These are phyloP conservation scores for Malassezia cuniculi DNA, from an alignment of 1,284 basidiomycete species.

Conservation along the genomic window DNA sequence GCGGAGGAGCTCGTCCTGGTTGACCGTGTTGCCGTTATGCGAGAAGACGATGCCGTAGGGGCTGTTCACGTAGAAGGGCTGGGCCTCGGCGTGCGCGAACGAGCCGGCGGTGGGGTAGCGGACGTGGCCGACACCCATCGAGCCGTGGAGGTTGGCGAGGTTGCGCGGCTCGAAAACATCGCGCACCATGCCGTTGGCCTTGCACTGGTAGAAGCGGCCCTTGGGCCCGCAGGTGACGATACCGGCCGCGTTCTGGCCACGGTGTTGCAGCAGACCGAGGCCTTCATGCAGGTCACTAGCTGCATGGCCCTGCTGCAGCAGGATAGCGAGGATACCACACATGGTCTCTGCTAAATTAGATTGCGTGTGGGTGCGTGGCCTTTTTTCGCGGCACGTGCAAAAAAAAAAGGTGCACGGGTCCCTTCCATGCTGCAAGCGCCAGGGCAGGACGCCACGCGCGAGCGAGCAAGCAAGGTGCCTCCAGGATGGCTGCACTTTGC, in stretches of 20 bases:
- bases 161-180: slow-evolving; percentile 83
- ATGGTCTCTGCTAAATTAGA: slow-evolving; percentile 12
- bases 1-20: slow-evolving; percentile 69
- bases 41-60: slow-evolving; percentile 97
- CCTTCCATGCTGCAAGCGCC: not conserved
- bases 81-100: slow-evolving; percentile 89
- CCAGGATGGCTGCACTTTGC: slow-evolving; percentile 47
- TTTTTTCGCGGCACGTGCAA: not conserved
- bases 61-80: slow-evolving; percentile 99
- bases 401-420: not conserved
- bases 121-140: slow-evolving; percentile 88
- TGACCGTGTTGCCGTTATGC: slow-evolving; percentile 98
- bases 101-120: slow-evolving; percentile 85
- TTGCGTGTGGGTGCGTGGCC: not conserved
- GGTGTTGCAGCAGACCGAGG: slow-evolving; percentile 43
- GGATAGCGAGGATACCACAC: slow-evolving; percentile 43
- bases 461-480: not conserved
- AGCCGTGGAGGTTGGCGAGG: slow-evolving; percentile 66
- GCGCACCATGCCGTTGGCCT: slow-evolving; percentile 99
- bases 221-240: slow-evolving; percentile 91
- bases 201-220: slow-evolving; percentile 93
- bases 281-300: slow-evolving; percentile 44
- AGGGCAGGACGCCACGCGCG: not conserved
- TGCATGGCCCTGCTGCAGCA: slow-evolving; percentile 30
- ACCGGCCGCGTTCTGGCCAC: slow-evolving; percentile 92